Conservation (phyloP, 306 rosid genomes). For the Lablab purpureus region DNA sequence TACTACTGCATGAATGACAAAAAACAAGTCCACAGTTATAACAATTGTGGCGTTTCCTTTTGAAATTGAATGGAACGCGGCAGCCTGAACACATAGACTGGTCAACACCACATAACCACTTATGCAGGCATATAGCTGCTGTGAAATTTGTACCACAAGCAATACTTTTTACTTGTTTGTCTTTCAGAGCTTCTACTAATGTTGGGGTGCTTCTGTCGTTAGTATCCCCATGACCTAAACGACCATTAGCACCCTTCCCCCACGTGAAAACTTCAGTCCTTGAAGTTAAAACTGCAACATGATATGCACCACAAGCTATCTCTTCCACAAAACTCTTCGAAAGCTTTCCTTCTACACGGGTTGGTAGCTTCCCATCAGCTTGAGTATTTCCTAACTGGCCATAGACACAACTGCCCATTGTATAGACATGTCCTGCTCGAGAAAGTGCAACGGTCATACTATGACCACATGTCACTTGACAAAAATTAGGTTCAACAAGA, state of each 20-base stretch:
- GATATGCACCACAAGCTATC: constrained; percentile 98
- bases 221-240: constrained; percentile 93
- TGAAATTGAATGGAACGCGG: constrained; percentile 90
- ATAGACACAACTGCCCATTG: constrained; percentile 98
- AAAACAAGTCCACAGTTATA: constrained; percentile 97
- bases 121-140: constrained; percentile 96
- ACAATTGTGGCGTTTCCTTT: constrained; percentile 98
- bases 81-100: constrained; percentile 99
- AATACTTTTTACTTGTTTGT: constrained; percentile 93
- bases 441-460: constrained; percentile 94
- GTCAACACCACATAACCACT: constrained; percentile 99
- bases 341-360: constrained; percentile 86
- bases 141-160: constrained; percentile 96
- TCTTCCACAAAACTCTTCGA: constrained; percentile 92
- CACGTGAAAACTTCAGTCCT: constrained; percentile 96
- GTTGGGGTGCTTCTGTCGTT: constrained; percentile 86
- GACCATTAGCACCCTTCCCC: constrained; percentile 99
- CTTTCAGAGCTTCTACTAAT: constrained; percentile 90
- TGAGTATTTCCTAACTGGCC: constrained; percentile 96
- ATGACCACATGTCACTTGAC: constrained; percentile 95
- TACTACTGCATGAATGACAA: constrained; percentile 98
- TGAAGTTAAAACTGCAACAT: constrained; percentile 91
- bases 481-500: constrained; percentile 91
- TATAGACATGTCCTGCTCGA: constrained; percentile 84
- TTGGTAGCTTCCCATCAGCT: constrained; percentile 89